Conservation (phyloP, 352 stramenopile genomes). For the Phytopythium mirpurense region DNA sequence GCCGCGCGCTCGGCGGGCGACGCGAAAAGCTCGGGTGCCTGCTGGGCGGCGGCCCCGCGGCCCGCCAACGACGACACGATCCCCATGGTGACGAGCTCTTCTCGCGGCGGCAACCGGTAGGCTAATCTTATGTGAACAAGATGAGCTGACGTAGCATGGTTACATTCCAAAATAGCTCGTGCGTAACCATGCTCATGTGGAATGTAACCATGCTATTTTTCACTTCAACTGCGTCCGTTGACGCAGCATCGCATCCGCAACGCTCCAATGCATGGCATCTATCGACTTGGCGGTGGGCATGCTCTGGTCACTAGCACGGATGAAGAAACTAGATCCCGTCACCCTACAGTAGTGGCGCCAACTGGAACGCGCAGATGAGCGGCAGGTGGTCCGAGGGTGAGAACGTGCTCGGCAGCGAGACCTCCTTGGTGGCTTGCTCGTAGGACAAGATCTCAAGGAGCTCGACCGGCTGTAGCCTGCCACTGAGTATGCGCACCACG, state of each 20-base stretch:
- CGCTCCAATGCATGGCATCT: too few species aligned
- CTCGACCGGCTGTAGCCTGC: slow-evolving; percentile 33
- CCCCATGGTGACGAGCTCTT: too few species aligned
- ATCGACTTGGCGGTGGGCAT: too few species aligned
- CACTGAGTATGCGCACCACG: too few species aligned
- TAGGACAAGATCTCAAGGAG: slow-evolving; percentile 72
- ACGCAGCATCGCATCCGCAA: not conserved
- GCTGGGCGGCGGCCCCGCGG: slow-evolving; percentile 12
- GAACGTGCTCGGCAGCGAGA: slow-evolving; percentile 55
- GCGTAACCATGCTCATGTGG: too few species aligned
- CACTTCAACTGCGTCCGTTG: not conserved
- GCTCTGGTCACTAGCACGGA: too few species aligned
- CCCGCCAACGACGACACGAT: slow-evolving; percentile 26
- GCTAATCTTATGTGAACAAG: too few species aligned
- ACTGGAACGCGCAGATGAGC: slow-evolving; percentile 63
- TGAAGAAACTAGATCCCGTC: too few species aligned
- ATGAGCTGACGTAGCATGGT: too few species aligned
- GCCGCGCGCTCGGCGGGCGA: slow-evolving; percentile 45
- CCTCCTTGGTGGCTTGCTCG: slow-evolving; percentile 49
- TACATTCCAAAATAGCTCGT: too few species aligned
- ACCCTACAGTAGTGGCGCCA: not conserved
- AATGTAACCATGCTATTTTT: not conserved
- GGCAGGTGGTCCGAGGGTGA: slow-evolving; percentile 78
- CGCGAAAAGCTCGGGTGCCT: slow-evolving; percentile 29
- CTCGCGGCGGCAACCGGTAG: too few species aligned